Percentiles rank a stretch among this genome's conserved stretches.
Conservation (phyloP, 2,329 filamentous ascomycete genomes). For the Claviceps paspali region DNA sequence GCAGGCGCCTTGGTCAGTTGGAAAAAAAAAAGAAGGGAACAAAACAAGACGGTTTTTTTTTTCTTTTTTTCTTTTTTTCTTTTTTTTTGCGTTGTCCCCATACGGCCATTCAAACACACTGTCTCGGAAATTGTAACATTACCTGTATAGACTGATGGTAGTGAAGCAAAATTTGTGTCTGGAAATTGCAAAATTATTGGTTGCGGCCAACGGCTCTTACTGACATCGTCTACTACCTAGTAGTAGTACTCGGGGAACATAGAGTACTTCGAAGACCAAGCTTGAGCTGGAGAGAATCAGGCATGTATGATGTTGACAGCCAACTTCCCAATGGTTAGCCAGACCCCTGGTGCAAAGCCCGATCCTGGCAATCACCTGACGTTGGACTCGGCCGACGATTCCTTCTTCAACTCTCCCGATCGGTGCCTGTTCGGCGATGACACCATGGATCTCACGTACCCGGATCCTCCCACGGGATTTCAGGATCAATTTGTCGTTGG, state of each 20-base stretch:
- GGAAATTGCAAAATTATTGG: no score
- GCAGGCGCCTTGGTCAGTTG: no score
- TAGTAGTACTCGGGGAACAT: not conserved
- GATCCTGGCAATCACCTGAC: not conserved
- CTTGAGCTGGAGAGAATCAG: not conserved
- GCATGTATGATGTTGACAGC: not conserved
- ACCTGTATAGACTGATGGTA: not conserved
- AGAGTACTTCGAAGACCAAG: not conserved
- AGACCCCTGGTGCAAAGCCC: not conserved
- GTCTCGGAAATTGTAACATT: no score
- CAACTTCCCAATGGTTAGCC: not conserved
- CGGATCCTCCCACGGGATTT: not conserved
- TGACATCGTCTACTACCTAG: not conserved
- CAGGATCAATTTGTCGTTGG: not conserved
- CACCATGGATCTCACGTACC: not conserved
- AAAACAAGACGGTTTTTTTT: no score
- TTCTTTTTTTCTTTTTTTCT: no score
- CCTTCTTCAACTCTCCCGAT: not conserved
- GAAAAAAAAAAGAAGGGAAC: no score
- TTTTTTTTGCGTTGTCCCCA: no score
- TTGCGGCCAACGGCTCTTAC: not conserved
- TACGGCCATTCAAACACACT: no score
- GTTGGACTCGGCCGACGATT: not conserved
- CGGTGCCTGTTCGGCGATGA: conserved; percentile 1
- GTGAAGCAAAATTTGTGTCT: no score